Percentiles rank a stretch among this genome's conserved stretches.
phyloP scores from a whole-genome alignment of 805 yeast species.

The Starmerella stellata region DNA sequence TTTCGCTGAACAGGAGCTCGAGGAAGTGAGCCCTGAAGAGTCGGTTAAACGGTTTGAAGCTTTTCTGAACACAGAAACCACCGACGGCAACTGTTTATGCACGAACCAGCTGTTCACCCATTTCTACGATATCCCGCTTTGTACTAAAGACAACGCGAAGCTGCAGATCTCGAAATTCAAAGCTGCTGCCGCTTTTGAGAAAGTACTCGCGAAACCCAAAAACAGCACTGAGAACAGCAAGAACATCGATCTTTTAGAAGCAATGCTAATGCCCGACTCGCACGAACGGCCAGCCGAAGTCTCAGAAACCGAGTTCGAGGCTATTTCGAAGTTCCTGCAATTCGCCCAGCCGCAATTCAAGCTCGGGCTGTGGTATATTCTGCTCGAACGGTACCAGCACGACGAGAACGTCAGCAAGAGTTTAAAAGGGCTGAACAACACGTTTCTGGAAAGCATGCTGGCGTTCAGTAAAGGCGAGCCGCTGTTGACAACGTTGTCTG shows the following conservation, averaged over 20 bases:
- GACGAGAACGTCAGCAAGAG: slow-evolving; percentile 30
- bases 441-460: slow-evolving; percentile 29
- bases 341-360: slow-evolving; percentile 48
- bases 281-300: slow-evolving; percentile 7
- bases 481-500: slow-evolving; percentile 35
- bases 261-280: slow-evolving; percentile 22
- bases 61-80: slow-evolving; percentile 6
- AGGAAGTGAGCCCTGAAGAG: slow-evolving; percentile 14
- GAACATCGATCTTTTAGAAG: slow-evolving; percentile 18
- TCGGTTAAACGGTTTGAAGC: slow-evolving; percentile 17
- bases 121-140: slow-evolving; percentile 4
- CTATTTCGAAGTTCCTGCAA: slow-evolving; percentile 44
- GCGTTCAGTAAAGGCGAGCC: slow-evolving; percentile 23
- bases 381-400: slow-evolving; percentile 38
- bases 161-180: slow-evolving; percentile 53
- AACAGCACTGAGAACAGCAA: slow-evolving; percentile 3
- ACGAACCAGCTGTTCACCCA: slow-evolving; percentile 1
- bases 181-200: slow-evolving; percentile 48
- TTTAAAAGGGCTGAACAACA: slow-evolving; percentile 29
- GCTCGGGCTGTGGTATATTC: slow-evolving; percentile 56
- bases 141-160: slow-evolving; percentile 33
- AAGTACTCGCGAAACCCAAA: slow-evolving; percentile 23
- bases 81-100: not conserved
- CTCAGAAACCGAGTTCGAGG: slow-evolving; percentile 25
- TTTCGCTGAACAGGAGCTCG: slow-evolving; percentile 9